Percentiles rank a stretch among this genome's conserved stretches.
phyloP scores from a whole-genome alignment of 2,329 filamentous ascomycete genomes.

The Echinosphaeria canescens region DNA sequence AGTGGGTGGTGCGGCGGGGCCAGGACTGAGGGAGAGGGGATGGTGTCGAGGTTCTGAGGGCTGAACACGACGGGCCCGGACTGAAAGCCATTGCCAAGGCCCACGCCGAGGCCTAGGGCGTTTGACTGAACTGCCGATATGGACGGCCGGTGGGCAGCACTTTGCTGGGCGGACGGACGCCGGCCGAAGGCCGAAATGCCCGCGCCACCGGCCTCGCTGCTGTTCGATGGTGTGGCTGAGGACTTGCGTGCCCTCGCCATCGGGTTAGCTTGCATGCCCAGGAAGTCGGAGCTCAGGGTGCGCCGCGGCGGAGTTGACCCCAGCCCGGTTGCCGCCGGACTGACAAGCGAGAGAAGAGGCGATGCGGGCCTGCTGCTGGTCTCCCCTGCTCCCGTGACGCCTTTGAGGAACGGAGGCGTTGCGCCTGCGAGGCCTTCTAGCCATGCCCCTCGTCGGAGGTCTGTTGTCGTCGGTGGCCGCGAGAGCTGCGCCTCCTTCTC shows the following conservation, averaged over 20 bases:
- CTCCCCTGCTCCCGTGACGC: too few relatives aligned
- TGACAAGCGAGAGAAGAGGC: constrained; percentile 28
- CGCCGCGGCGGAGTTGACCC: constrained; percentile 20
- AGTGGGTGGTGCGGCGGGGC: too few relatives aligned
- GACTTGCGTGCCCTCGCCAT: constrained; percentile 19
- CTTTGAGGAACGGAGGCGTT: too few relatives aligned
- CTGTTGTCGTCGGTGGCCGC: constrained; percentile 13
- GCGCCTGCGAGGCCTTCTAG: constrained; percentile 23
- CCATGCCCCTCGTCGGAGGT: constrained; percentile 28
- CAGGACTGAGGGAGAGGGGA: constrained; percentile 16
- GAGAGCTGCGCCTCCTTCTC: constrained; percentile 14
- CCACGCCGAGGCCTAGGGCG: too few relatives aligned
- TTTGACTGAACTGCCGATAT: too few relatives aligned
- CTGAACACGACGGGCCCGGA: constrained; percentile 17
- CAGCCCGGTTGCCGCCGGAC: too few relatives aligned
- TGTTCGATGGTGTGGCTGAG: constrained; percentile 25
- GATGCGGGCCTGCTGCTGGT: constrained; percentile 30
- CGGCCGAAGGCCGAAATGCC: constrained; percentile 16
- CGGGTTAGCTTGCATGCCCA: constrained; percentile 21
- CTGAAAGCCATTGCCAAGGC: too few relatives aligned
- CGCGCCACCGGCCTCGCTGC: constrained; percentile 14
- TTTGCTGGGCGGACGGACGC: constrained; percentile 28
- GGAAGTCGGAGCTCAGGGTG: constrained; percentile 30
- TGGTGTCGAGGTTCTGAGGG: constrained; percentile 20
- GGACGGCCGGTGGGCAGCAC: too few relatives aligned